Evolutionary conservation across 495 filamentous ascomycete genomes (phyloP), one percentile per base, ranked within the genome.

Genomic region (Penicillium subrubescens): DNA sequence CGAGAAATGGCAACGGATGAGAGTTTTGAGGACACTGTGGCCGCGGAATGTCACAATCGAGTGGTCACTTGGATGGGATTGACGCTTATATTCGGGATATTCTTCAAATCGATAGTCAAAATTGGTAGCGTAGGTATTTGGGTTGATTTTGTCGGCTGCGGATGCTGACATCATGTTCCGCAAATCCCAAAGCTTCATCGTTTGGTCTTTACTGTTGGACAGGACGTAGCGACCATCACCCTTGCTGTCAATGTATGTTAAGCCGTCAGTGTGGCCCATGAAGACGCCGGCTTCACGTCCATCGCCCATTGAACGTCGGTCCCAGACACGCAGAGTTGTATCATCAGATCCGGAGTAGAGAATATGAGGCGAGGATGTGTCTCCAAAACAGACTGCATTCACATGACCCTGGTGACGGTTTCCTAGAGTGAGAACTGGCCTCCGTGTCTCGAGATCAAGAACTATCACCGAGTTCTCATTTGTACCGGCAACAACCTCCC

Each of bases 141-240:
- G 78, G 23, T 85, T 78, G 58, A 88, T 76, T 1, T 68, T 71
- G 39, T 86, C 85, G 57, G 88, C 90, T 19, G 83, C 83, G 23
- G 86, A 82, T 21, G 87, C 88, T 23, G 86, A 87, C 84, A 92
- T 90, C 84, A 91, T 92, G 64, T 86, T 89, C 60, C 96, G 83
- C 52, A 99, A 78, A 78, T 99, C 95, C 95, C 95, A 99, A 5
- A 99, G 84, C 78, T 98, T 99, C 89, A 97, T 97, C 35, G 87
- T 91, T 75, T 99, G 95, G 69, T 99, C 95, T 70, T 99, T 99
- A 61, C 86, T 91, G 65, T 99, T 99, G 63, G 91, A 94, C 8
- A 99, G 83, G 10, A 98, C 89, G 71, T 97, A 99, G 70, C 95
- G 85, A 10, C 95, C 95, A 72, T 99, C 95, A 55, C 93, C 93